Conservation (phyloP, 495 filamentous ascomycete species). For the Peziza echinospora region DNA sequence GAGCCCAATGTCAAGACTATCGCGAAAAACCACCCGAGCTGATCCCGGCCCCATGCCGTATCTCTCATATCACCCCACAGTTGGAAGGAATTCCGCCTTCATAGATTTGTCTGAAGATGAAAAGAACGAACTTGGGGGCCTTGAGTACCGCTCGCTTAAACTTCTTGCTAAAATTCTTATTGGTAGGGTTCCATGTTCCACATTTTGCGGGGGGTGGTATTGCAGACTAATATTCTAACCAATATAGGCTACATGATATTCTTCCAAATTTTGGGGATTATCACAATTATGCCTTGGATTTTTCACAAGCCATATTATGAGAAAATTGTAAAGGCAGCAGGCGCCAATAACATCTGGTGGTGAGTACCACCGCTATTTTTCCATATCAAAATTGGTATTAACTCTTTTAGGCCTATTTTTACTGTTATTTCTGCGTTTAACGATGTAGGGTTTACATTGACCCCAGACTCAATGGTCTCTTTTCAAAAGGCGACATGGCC, state of each 20-base stretch:
- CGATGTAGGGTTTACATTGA: constrained; percentile 52
- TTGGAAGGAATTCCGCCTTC: constrained; percentile 81
- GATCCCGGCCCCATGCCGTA: constrained; percentile 36
- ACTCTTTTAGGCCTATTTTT: constrained; percentile 52
- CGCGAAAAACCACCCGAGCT: constrained; percentile 3
- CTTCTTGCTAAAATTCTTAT: constrained; percentile 32
- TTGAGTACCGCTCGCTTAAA: constrained; percentile 42
- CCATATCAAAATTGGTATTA: background rate
- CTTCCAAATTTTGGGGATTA: constrained; percentile 28
- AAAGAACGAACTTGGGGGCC: constrained; percentile 37
- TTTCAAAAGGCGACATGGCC: constrained; percentile 40
- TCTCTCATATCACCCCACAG: constrained; percentile 77
- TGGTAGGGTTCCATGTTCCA: constrained; percentile 10
- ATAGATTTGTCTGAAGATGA: constrained; percentile 43
- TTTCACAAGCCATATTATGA: constrained; percentile 30
- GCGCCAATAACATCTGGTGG: constrained; percentile 63
- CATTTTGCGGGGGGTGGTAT: too few relatives aligned
- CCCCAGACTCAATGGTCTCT: constrained; percentile 46
- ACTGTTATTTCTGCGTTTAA: constrained; percentile 70
- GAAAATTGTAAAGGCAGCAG: constrained; percentile 34
- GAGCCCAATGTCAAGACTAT: constrained; percentile 13
- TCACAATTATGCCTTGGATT: constrained; percentile 56
- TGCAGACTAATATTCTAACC: background rate
- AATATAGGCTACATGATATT: constrained; percentile 24
- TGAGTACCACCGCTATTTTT: too few relatives aligned